Conservation (phyloP, 208 protist species). For the Endotrypanum monterogeii region DNA sequence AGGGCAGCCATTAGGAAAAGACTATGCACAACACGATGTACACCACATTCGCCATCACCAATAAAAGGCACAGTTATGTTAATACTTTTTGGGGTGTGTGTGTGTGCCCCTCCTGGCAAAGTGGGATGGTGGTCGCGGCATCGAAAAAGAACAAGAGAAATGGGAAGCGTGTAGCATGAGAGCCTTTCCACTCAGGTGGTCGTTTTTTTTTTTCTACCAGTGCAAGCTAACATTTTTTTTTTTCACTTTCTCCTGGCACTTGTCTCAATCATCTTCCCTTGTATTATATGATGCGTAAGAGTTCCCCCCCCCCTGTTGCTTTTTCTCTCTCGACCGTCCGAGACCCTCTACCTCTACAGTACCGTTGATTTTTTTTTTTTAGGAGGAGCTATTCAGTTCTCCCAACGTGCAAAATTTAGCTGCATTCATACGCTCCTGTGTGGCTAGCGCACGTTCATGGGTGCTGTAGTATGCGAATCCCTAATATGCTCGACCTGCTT, state of each 20-base stretch:
- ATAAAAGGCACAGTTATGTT: slow-evolving; percentile 19
- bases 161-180: background rate
- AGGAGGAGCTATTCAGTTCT: no score
- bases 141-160: background rate
- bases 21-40: background rate
- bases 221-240: background rate
- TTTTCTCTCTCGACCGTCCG: background rate
- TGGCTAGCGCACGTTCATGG: background rate
- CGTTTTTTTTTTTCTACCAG: background rate
- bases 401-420: background rate
- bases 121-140: background rate
- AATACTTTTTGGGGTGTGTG: slow-evolving; percentile 1
- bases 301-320: background rate
- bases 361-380: background rate
- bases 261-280: background rate
- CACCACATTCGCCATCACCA: slow-evolving; percentile 1
- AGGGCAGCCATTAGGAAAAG: background rate
- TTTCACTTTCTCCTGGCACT: slow-evolving; percentile 8
- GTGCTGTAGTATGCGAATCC: background rate
- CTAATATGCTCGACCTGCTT: background rate
- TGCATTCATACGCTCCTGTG: background rate
- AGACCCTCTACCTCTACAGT: background rate
- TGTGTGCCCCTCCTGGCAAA: background rate
- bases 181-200: background rate
- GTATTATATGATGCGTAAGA: background rate